A percentile compares a stretch with the other conserved stretches of the same genome.
phyloP scores from a whole-genome alignment of 495 filamentous ascomycete genomes.

The Xanthoparmelia taractica region DNA sequence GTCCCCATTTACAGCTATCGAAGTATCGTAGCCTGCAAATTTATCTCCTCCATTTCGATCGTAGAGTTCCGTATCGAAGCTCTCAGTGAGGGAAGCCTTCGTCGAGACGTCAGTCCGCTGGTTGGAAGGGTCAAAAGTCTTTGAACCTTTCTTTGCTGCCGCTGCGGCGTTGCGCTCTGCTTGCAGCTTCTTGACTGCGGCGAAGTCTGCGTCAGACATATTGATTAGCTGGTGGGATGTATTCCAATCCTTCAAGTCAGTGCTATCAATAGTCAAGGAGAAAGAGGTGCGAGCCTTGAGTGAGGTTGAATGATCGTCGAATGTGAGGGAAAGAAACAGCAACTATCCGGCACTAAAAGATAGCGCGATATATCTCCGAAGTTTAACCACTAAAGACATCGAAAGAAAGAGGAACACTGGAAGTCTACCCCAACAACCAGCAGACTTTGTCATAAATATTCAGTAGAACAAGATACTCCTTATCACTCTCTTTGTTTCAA shows the following conservation, averaged over 20 bases:
- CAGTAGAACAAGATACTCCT: no score
- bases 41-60: constrained; percentile 71
- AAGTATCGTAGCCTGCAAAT: constrained; percentile 84
- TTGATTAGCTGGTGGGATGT: not conserved
- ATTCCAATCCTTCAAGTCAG: not conserved
- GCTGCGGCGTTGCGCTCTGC: constrained; percentile 86
- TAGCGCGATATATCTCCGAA: not conserved
- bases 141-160: constrained; percentile 75
- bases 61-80: constrained; percentile 90
- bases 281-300: not conserved
- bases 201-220: constrained; percentile 59
- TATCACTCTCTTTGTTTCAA: no score
- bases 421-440: no score
- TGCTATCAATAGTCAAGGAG: not conserved
- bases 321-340: not conserved
- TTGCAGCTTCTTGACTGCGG: constrained; percentile 73
- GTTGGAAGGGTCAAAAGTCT: constrained; percentile 74
- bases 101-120: constrained; percentile 86
- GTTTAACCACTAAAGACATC: not conserved
- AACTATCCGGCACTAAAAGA: not conserved
- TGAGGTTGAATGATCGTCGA: not conserved
- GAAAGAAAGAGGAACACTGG: no score
- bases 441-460: no score
- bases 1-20: constrained; percentile 72
- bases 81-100: constrained; percentile 91